Evolutionary conservation across 352 stramenopile genomes (phyloP), one percentile per base, ranked within the genome.

Genomic region (Pythium phragmiticola): DNA sequence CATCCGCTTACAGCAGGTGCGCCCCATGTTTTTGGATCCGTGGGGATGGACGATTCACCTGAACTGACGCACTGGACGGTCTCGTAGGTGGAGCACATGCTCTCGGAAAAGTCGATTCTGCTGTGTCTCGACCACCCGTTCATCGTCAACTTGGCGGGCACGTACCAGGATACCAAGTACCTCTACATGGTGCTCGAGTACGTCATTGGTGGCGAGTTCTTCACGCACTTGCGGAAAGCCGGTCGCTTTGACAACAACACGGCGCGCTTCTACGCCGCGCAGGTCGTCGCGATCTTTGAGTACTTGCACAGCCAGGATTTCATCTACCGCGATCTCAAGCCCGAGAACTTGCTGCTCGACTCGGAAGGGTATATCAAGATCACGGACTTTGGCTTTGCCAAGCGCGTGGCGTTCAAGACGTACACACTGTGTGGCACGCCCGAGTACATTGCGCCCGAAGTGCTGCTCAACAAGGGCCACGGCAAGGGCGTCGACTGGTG

Each of bases 161-260:
- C 95, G 23, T 99, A 97, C 73, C 95, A 99, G 69, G 94, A 98
- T 68, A 82, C 87, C 37, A 94, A 92, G 70, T 98, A 95, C 68
- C 76, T 99, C 57, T 99, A 98, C 78, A 98, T 99, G 92, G 88
- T 99, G 54, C 81, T 99, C 50, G 97, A 99, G 70, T 98, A 98
- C 69, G 86, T 98, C 17, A 95, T 98, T 60, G 97, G 97, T 50
- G 97, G 97, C 53, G 97, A 99, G 77, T 98, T 99, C 76, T 99
- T 99, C 73, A 98, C 92, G 26, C 92, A 98, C 64, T 67, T 99
- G 19, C 80, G 94, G 49, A 97, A 97, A 84, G 91, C 92, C 21
- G 92, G 88, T 21, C 89, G 90, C 41, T 98, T 99, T 56, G 89
- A 98, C 65, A 97, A 95, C 73, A 90, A 88, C 61, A 81, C 88